These are phyloP conservation scores for Hypholoma fasciculare DNA, from an alignment of 768 basidiomycete genomes.

Conservation along the genomic window DNA sequence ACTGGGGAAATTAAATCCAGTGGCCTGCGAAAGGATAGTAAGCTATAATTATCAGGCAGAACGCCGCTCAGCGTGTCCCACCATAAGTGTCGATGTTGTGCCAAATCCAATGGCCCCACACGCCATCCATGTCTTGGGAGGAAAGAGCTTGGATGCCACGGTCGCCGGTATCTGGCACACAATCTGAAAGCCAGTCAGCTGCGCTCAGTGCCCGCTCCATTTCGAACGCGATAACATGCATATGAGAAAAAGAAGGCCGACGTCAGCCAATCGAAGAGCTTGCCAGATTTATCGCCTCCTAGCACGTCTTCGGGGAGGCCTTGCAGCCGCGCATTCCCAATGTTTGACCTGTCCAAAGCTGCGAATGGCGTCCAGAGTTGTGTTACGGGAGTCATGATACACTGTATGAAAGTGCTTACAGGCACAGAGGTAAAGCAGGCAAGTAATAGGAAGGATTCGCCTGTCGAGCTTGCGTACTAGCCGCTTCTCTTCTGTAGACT, in stretches of 20 bases:
- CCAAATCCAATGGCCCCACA: slow-evolving; percentile 73
- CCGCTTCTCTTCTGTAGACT: slow-evolving; percentile 40
- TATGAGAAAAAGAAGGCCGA: slow-evolving; percentile 82
- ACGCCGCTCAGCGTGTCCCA: slow-evolving; percentile 21
- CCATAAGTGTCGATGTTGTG: slow-evolving; percentile 71
- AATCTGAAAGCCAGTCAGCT: slow-evolving; percentile 43
- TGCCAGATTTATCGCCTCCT: slow-evolving; percentile 65
- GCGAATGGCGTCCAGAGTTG: neutral
- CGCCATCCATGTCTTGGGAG: slow-evolving; percentile 69
- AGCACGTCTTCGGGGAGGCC: slow-evolving; percentile 66
- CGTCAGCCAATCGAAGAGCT: slow-evolving; percentile 74
- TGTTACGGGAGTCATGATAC: neutral
- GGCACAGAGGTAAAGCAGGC: slow-evolving; percentile 74
- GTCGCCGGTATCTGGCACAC: slow-evolving; percentile 69
- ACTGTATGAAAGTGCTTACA: slow-evolving; percentile 43
- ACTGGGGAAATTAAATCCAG: slow-evolving; percentile 59
- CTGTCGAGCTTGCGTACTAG: slow-evolving; percentile 66
- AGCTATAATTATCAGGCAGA: neutral
- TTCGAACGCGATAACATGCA: slow-evolving; percentile 33
- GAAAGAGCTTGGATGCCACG: slow-evolving; percentile 63
- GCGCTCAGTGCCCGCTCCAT: neutral
- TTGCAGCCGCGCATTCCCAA: slow-evolving; percentile 79
- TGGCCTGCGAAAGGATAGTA: slow-evolving; percentile 39
- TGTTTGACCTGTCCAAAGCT: slow-evolving; percentile 75
- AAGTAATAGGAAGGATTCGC: slow-evolving; percentile 70